Evolutionary conservation across 2,329 filamentous ascomycete genomes (phyloP).

Genomic region (Fusarium tjaetaba): DNA sequence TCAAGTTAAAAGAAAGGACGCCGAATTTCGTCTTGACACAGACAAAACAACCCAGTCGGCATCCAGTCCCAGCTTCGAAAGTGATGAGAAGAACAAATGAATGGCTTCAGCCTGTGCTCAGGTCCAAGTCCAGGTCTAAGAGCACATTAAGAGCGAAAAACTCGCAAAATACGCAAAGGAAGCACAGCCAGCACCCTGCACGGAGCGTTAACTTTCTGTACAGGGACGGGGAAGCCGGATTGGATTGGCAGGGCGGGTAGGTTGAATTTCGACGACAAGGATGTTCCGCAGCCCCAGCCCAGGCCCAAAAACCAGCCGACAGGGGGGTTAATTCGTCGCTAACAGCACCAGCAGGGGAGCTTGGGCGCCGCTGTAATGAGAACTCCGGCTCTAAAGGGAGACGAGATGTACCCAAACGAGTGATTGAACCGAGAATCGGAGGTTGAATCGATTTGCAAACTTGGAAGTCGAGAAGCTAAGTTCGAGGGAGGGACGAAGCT

Average conservation of each 20-base stretch:
- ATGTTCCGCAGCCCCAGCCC: slow-evolving; percentile 15
- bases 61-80: slow-evolving; percentile 14
- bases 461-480: slow-evolving; percentile 26
- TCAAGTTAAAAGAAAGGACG: slow-evolving; percentile 29
- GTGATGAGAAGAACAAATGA: slow-evolving; percentile 13
- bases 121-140: neutral
- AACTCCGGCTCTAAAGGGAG: slow-evolving; percentile 16
- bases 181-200: slow-evolving; percentile 32
- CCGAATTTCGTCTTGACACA: slow-evolving; percentile 34
- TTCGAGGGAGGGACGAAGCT: neutral
- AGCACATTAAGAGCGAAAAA: slow-evolving; percentile 34
- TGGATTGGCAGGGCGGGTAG: slow-evolving; percentile 38
- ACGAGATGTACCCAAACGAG: slow-evolving; percentile 21
- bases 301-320: slow-evolving; percentile 22
- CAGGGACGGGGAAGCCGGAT: slow-evolving; percentile 41
- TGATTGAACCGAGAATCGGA: slow-evolving; percentile 25
- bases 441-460: slow-evolving; percentile 18
- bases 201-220: slow-evolving; percentile 27
- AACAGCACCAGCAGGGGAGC: slow-evolving; percentile 24
- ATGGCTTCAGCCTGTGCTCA: slow-evolving; percentile 18
- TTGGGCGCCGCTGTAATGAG: slow-evolving; percentile 34
- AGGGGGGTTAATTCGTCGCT: slow-evolving; percentile 18
- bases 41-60: slow-evolving; percentile 41
- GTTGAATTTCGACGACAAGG: slow-evolving; percentile 34
- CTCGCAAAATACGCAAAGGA: slow-evolving; percentile 36